Evolutionary conservation across 2,329 filamentous ascomycete species (phyloP).

Genomic region (Thermomyces lanuginosus): DNA sequence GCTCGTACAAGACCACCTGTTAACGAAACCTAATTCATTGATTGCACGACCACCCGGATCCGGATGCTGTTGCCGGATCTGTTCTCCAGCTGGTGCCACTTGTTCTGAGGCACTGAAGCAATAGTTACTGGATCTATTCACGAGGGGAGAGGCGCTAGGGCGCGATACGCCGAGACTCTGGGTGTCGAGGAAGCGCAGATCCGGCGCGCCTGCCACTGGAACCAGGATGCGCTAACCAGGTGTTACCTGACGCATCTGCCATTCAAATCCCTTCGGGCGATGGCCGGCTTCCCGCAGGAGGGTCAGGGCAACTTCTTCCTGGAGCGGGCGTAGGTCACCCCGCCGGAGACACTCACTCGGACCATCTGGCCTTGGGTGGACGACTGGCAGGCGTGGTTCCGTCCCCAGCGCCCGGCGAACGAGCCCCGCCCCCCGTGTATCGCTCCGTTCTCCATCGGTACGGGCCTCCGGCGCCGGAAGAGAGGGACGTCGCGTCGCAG

Average conservation of each 20-base stretch:
- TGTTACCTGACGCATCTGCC: constrained; percentile 1
- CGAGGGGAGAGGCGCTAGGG: background rate
- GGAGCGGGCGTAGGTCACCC: background rate
- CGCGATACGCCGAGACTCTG: background rate
- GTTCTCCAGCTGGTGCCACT: no score
- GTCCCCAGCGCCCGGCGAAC: background rate
- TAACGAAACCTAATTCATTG: no score
- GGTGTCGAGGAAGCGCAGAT: background rate
- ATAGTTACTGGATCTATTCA: no score
- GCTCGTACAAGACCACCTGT: constrained; percentile 1
- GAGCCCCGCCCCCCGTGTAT: background rate
- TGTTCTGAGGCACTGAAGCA: no score
- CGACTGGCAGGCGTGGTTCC: background rate
- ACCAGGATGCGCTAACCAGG: background rate
- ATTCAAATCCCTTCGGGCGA: background rate
- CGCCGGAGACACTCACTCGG: constrained; percentile 1
- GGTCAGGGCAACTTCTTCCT: background rate
- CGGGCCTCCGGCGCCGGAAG: no score
- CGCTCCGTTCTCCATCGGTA: no score
- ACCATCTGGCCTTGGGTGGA: constrained; percentile 3
- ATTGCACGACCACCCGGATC: no score
- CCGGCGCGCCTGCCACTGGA: background rate
- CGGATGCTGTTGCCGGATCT: no score
- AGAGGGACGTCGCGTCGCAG: constrained; percentile 1
- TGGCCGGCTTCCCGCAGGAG: constrained; percentile 1